phyloP scores from a whole-genome alignment of 371 early-diverging fungal species.

The Lichtheimia ornata region DNA sequence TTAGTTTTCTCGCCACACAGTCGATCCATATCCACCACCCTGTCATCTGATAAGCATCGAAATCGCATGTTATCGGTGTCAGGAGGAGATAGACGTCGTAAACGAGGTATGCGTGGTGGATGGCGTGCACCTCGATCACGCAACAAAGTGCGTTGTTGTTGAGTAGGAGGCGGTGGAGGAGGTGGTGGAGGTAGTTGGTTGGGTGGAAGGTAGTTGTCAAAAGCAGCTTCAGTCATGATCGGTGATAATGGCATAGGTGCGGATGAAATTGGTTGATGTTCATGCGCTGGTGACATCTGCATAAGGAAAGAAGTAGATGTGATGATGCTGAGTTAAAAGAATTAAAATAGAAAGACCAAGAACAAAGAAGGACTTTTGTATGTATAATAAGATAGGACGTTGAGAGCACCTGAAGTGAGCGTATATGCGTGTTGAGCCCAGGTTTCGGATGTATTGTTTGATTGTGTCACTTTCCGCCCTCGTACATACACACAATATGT shows the following conservation, averaged over 20 bases:
- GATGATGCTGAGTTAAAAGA: neutral
- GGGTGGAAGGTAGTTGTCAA: neutral
- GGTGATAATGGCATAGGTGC: slow-evolving; percentile 8
- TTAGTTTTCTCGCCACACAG: neutral
- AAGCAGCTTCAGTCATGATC: slow-evolving; percentile 2
- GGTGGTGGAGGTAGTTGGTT: slow-evolving; percentile 2
- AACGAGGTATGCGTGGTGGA: slow-evolving; percentile 18
- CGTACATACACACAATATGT: no score
- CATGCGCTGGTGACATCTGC: neutral
- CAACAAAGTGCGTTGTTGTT: slow-evolving; percentile 1
- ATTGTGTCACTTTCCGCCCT: no score
- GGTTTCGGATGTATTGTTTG: no score
- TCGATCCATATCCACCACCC: neutral
- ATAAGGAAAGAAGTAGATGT: neutral
- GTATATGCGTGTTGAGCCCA: no score
- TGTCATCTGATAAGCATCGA: neutral
- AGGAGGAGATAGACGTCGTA: slow-evolving; percentile 10
- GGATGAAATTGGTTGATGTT: slow-evolving; percentile 1
- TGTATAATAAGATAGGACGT: no score
- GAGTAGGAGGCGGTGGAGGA: slow-evolving; percentile 7
- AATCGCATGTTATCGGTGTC: neutral
- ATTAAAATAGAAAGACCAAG: neutral
- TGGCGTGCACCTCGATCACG: slow-evolving; percentile 16
- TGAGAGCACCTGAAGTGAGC: no score
- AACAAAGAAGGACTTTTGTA: neutral